Percentiles rank a stretch among this genome's conserved stretches.
Evolutionary conservation across 179 eudicot species (phyloP).

Genomic region (Dionaea muscipula): DNA sequence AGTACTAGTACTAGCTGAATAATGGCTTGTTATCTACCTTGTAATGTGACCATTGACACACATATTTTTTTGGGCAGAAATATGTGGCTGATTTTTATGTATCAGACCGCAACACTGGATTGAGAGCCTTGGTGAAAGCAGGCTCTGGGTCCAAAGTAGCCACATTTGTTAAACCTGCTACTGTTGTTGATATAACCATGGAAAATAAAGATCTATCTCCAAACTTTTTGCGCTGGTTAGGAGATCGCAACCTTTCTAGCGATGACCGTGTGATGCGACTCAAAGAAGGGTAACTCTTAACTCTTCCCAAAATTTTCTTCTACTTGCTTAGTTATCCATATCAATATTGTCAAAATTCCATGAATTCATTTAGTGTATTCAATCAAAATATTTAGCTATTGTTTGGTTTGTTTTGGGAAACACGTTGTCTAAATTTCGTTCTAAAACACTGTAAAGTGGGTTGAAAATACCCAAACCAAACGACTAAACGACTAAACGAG

Average conservation of each 20-base stretch:
- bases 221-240: conserved; percentile 67
- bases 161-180: conserved; percentile 56
- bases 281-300: conserved; percentile 61
- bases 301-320: background rate
- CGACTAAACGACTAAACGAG: no score
- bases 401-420: no score
- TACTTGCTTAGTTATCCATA: no score
- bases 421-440: no score
- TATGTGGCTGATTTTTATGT: conserved; percentile 77
- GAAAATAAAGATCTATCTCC: conserved; percentile 63
- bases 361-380: no score
- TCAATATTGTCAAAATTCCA: no score
- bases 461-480: no score
- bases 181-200: conserved; percentile 51
- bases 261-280: conserved; percentile 79
- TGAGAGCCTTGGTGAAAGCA: conserved; percentile 85
- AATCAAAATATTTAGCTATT: no score
- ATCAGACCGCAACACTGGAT: conserved; percentile 81
- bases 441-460: no score
- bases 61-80: conserved; percentile 38
- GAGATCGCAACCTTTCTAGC: conserved; percentile 72
- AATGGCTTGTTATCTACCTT: no score
- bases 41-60: background rate
- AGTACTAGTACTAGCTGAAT: no score
- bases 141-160: conserved; percentile 88